Percentiles rank a stretch among this genome's conserved stretches.
phyloP scores from a whole-genome alignment of 2,329 filamentous ascomycete species.

The Zymoseptoria crescenta region DNA sequence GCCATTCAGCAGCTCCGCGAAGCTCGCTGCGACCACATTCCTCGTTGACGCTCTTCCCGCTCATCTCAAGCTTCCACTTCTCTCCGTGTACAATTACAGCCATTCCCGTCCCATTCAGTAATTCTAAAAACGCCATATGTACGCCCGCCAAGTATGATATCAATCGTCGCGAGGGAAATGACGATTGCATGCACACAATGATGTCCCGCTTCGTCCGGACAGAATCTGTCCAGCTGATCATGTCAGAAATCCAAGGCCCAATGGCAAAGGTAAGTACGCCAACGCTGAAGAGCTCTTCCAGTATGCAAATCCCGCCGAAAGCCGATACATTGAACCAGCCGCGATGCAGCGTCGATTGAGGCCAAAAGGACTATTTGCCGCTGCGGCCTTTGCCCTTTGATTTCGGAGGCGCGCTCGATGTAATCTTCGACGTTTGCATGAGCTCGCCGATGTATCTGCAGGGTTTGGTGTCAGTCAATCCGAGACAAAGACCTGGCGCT shows the following conservation, averaged over 20 bases:
- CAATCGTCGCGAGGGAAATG: background rate
- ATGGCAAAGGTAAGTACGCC: background rate
- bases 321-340: background rate
- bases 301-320: background rate
- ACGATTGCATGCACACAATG: background rate
- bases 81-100: background rate
- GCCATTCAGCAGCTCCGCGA: background rate
- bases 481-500: background rate
- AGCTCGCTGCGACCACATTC: background rate
- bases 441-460: conserved; percentile 93
- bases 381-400: conserved; percentile 34
- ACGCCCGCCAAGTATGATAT: background rate
- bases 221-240: background rate
- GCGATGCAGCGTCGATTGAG: background rate
- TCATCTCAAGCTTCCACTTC: background rate
- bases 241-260: background rate
- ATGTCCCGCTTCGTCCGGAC: background rate
- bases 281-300: background rate
- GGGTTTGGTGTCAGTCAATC: background rate
- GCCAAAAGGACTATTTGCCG: conserved; percentile 9
- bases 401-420: conserved; percentile 45
- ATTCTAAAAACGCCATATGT: background rate
- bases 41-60: background rate
- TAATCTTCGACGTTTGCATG: conserved; percentile 65
- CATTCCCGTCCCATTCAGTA: background rate